Conservation (phyloP, 2,329 filamentous ascomycete genomes). For the Basipetospora chlamydospora region DNA sequence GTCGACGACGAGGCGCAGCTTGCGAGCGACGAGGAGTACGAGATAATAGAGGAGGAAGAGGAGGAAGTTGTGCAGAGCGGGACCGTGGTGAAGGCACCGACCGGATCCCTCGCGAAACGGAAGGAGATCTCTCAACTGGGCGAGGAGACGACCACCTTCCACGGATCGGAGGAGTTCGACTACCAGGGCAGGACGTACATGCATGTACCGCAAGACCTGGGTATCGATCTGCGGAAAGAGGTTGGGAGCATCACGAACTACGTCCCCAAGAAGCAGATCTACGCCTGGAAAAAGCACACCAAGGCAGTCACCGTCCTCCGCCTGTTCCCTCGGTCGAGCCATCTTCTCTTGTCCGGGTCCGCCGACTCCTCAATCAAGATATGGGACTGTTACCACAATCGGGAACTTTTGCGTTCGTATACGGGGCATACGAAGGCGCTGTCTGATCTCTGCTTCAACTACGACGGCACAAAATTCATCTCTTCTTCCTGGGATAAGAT, state of each 20-base stretch:
- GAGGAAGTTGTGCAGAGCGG: slow-evolving; percentile 53
- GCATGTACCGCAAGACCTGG: slow-evolving; percentile 87
- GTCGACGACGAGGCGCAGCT: slow-evolving; percentile 55
- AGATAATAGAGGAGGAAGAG: slow-evolving; percentile 61
- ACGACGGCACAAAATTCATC: slow-evolving; percentile 69
- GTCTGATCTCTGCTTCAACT: slow-evolving; percentile 80
- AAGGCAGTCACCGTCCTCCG: slow-evolving; percentile 79
- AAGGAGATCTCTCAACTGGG: slow-evolving; percentile 45
- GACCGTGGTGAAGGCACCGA: slow-evolving; percentile 42
- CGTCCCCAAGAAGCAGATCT: slow-evolving; percentile 84
- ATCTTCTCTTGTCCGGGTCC: slow-evolving; percentile 76
- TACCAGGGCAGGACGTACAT: slow-evolving; percentile 96
- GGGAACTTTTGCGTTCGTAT: slow-evolving; percentile 81
- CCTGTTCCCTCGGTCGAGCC: slow-evolving; percentile 79
- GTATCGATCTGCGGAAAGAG: slow-evolving; percentile 73
- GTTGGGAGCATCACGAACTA: slow-evolving; percentile 71
- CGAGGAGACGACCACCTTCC: slow-evolving; percentile 74
- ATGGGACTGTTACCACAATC: slow-evolving; percentile 85
- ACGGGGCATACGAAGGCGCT: slow-evolving; percentile 80
- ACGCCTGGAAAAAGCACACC: slow-evolving; percentile 73
- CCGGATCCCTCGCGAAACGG: slow-evolving; percentile 36
- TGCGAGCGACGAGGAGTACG: slow-evolving; percentile 65
- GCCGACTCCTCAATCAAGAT: slow-evolving; percentile 86
- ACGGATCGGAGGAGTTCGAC: slow-evolving; percentile 70
- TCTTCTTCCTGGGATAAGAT: slow-evolving; percentile 86